A percentile compares a stretch with the other conserved stretches of the same genome.
Evolutionary conservation across 306 rosid genomes (phyloP).

Genomic region (Malus sieversii): DNA sequence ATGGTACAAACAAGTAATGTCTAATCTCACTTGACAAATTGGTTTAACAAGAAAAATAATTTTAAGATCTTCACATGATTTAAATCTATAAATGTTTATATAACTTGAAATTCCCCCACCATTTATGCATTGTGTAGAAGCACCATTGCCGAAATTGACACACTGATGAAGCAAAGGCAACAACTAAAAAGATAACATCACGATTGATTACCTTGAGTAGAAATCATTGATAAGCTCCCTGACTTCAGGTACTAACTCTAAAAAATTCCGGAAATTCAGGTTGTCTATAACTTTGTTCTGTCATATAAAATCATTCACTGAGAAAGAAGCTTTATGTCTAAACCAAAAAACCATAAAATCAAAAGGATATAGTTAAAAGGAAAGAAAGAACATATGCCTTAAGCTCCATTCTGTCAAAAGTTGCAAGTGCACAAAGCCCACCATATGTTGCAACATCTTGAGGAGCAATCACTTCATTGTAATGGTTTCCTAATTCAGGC

Average conservation of each 20-base stretch:
- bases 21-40: not conserved
- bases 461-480: slow-evolving; percentile 88
- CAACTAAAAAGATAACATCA: not conserved
- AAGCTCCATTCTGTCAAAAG: slow-evolving; percentile 83
- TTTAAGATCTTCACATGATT: not conserved
- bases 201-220: slow-evolving; percentile 68
- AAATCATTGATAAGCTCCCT: slow-evolving; percentile 95
- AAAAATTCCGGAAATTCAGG: slow-evolving; percentile 73
- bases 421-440: slow-evolving; percentile 98
- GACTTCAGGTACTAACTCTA: slow-evolving; percentile 94
- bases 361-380: not conserved
- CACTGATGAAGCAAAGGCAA: not conserved
- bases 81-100: not conserved
- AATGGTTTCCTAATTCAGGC: slow-evolving; percentile 70
- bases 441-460: slow-evolving; percentile 99
- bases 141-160: not conserved
- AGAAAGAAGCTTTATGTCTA: slow-evolving; percentile 1
- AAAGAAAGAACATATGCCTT: slow-evolving; percentile 50
- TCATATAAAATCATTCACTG: slow-evolving; percentile 25
- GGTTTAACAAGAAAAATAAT: not conserved
- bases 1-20: not conserved
- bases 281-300: slow-evolving; percentile 96
- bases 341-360: not conserved
- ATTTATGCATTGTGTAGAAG: not conserved
- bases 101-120: not conserved